phyloP scores from a whole-genome alignment of 2,329 filamentous ascomycete genomes.

The Penicillium occitanis region DNA sequence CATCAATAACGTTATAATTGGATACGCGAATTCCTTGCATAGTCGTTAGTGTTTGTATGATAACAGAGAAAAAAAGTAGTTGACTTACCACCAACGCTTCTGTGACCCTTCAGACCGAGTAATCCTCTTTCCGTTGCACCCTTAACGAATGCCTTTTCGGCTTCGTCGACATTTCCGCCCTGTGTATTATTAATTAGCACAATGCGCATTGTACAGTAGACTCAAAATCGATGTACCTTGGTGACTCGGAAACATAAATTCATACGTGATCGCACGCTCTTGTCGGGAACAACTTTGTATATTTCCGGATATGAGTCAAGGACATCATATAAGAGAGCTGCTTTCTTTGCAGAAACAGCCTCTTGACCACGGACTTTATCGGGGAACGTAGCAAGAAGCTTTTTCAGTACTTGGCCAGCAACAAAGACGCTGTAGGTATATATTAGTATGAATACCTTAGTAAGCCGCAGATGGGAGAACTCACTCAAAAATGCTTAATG shows the following conservation, averaged over 20 bases:
- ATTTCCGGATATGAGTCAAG: constrained; percentile 70
- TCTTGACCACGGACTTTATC: constrained; percentile 76
- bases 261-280: constrained; percentile 77
- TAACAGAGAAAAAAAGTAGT: not conserved
- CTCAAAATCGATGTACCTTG: constrained; percentile 34
- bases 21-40: constrained; percentile 67
- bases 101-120: constrained; percentile 82
- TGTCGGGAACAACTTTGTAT: constrained; percentile 78
- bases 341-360: constrained; percentile 70
- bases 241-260: constrained; percentile 89
- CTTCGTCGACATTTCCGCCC: constrained; percentile 61
- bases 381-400: constrained; percentile 64
- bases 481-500: constrained; percentile 81
- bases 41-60: not conserved
- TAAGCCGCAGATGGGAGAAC: constrained; percentile 58
- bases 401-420: constrained; percentile 82
- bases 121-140: constrained; percentile 68
- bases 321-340: constrained; percentile 70
- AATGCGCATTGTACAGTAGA: too few relatives aligned
- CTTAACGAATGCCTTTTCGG: constrained; percentile 76
- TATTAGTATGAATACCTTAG: constrained; percentile 37
- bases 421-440: constrained; percentile 15
- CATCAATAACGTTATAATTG: constrained; percentile 83
- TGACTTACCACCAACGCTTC: constrained; percentile 67
- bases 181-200: too few relatives aligned